Percentiles rank a stretch among this genome's conserved stretches.
Conservation (phyloP, 2,329 filamentous ascomycete genomes). For the Exutisphaerella laricina region DNA sequence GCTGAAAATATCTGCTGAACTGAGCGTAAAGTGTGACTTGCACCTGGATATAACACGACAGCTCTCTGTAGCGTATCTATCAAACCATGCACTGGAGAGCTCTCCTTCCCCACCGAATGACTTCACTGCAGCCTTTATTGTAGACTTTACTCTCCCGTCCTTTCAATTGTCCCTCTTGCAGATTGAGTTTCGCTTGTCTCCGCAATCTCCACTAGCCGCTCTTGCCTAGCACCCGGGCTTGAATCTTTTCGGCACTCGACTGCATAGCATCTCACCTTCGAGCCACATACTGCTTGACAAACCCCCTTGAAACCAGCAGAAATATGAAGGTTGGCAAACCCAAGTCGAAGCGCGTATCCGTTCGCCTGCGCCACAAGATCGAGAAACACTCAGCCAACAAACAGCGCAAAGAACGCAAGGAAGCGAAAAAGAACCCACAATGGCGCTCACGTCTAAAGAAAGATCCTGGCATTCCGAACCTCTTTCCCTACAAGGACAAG, state of each 20-base stretch:
- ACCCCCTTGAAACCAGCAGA: not conserved
- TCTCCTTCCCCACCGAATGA: too few species aligned
- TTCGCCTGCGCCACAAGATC: conserved; percentile 91
- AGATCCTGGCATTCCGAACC: conserved; percentile 93
- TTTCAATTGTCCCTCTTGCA: too few species aligned
- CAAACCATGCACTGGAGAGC: too few species aligned
- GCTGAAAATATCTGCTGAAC: too few species aligned
- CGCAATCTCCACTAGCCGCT: not conserved
- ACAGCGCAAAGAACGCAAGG: conserved; percentile 82
- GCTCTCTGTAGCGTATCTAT: too few species aligned
- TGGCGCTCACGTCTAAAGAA: conserved; percentile 95
- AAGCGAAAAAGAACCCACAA: conserved; percentile 93
- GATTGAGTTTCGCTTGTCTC: not conserved
- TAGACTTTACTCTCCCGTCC: too few species aligned
- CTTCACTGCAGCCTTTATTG: too few species aligned
- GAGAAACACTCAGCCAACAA: conserved; percentile 86
- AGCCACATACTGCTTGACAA: not conserved
- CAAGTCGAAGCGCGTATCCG: conserved; percentile 85
- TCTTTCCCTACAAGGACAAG: conserved; percentile 97
- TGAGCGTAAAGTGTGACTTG: too few species aligned
- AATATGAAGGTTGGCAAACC: conserved; percentile 53
- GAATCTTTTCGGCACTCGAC: too few species aligned
- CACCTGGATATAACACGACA: too few species aligned
- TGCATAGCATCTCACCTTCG: not conserved
- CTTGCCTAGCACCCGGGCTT: not conserved